Evolutionary conservation across 306 rosid genomes (phyloP).

Genomic region (Sicyos edulis): DNA sequence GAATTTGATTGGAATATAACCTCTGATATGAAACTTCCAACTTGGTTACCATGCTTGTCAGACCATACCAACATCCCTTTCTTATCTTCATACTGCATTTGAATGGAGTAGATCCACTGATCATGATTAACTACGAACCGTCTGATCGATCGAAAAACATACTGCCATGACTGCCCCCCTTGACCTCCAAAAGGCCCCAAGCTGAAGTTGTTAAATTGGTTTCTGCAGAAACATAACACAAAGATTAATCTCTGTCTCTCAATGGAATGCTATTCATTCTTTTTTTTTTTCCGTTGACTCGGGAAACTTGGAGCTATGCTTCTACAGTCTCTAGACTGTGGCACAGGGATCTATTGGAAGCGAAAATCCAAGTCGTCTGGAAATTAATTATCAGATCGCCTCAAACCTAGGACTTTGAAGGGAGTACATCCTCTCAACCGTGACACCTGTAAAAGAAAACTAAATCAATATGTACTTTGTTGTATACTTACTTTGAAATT

Average conservation of each 20-base stretch:
- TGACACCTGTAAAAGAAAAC: too few species aligned
- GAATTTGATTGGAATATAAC: neutral
- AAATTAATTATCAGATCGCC: too few species aligned
- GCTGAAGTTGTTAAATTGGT: neutral
- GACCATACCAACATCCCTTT: neutral
- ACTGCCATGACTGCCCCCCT: neutral
- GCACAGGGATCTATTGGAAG: too few species aligned
- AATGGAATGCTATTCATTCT: too few species aligned
- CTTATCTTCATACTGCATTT: slow-evolving; percentile 5
- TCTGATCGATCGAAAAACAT: neutral
- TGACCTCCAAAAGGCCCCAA: neutral
- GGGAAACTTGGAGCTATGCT: too few species aligned
- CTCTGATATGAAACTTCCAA: neutral
- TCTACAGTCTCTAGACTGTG: too few species aligned
- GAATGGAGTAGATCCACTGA: slow-evolving; percentile 3
- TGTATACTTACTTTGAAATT: neutral
- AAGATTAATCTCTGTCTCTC: too few species aligned
- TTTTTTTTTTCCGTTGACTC: too few species aligned
- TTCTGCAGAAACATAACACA: neutral
- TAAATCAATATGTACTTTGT: too few species aligned
- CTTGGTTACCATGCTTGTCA: neutral
- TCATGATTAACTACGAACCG: slow-evolving; percentile 1
- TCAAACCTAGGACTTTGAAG: too few species aligned
- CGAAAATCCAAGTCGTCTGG: too few species aligned
- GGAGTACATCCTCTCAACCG: too few species aligned